Percentiles rank a stretch among this genome's conserved stretches.
phyloP scores from a whole-genome alignment of 2,329 filamentous ascomycete genomes.

The Zopfia rhizophila region DNA sequence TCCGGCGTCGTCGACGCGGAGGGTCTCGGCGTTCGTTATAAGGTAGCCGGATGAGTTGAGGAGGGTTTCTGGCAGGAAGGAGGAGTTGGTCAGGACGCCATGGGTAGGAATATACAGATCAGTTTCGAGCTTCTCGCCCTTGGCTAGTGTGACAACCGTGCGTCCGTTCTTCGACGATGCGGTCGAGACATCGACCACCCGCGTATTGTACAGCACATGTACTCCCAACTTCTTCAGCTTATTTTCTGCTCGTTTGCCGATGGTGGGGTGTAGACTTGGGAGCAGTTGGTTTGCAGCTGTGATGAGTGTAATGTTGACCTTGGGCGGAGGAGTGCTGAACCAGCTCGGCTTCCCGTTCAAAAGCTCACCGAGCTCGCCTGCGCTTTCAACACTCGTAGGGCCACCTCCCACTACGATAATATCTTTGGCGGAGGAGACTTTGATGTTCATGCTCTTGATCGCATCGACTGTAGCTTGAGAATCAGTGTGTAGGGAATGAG shows the following conservation, averaged over 20 bases:
- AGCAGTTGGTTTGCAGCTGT: conserved; percentile 54
- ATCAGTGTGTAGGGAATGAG: conserved; percentile 55
- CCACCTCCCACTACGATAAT: conserved; percentile 62
- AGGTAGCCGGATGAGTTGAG: conserved; percentile 61
- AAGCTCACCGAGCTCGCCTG: conserved; percentile 59
- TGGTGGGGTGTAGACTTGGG: conserved; percentile 51
- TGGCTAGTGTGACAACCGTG: conserved; percentile 49
- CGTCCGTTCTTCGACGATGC: conserved; percentile 48
- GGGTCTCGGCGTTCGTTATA: conserved; percentile 56
- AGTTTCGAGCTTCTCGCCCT: conserved; percentile 58
- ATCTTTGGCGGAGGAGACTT: conserved; percentile 51
- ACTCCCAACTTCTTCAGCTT: conserved; percentile 61
- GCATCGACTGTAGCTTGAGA: conserved; percentile 36
- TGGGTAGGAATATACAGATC: conserved; percentile 65
- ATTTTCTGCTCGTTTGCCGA: conserved; percentile 56
- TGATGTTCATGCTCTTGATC: conserved; percentile 48
- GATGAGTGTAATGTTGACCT: conserved; percentile 57
- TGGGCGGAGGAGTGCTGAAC: conserved; percentile 44
- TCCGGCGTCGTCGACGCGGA: conserved; percentile 58
- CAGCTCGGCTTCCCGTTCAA: conserved; percentile 53
- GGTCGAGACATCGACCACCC: conserved; percentile 36
- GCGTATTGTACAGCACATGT: conserved; percentile 53
- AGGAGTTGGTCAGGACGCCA: conserved; percentile 64
- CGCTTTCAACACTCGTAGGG: conserved; percentile 60
- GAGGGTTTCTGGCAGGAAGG: conserved; percentile 61